phyloP scores from a whole-genome alignment of 768 basidiomycete species.

The Boletus bicolor region DNA sequence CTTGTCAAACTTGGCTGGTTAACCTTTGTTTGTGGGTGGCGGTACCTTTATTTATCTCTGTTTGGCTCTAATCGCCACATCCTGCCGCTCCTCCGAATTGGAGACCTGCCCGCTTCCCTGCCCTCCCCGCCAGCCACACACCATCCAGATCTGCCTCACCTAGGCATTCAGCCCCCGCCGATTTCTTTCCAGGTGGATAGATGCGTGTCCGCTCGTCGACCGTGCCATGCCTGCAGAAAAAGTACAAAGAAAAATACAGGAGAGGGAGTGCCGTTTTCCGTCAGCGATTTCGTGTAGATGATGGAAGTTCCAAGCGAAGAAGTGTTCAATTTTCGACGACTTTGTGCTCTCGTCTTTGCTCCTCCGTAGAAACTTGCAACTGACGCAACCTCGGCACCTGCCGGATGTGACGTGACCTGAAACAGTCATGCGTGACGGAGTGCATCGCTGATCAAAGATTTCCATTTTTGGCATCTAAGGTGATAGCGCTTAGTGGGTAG shows the following conservation, averaged over 20 bases:
- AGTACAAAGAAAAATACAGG: slow-evolving; percentile 1
- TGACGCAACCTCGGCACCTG: slow-evolving; percentile 22
- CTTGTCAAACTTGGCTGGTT: slow-evolving; percentile 13
- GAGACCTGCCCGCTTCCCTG: slow-evolving; percentile 24
- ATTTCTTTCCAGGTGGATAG: background rate
- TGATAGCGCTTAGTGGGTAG: background rate
- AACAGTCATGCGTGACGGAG: slow-evolving; percentile 9
- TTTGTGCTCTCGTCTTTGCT: slow-evolving; percentile 19
- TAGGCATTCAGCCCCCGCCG: background rate
- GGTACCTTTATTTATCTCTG: slow-evolving; percentile 24
- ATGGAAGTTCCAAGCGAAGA: slow-evolving; percentile 35
- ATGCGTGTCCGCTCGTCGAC: background rate
- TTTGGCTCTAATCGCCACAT: slow-evolving; percentile 23
- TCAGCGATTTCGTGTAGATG: slow-evolving; percentile 19
- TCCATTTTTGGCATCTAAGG: slow-evolving; percentile 22
- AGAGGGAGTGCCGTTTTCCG: background rate
- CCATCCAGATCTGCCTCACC: slow-evolving; percentile 1
- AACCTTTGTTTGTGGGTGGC: slow-evolving; percentile 35
- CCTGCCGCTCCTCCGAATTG: slow-evolving; percentile 23
- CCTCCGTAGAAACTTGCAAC: slow-evolving; percentile 23
- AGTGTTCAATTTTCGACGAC: slow-evolving; percentile 26
- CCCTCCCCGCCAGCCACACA: slow-evolving; percentile 16
- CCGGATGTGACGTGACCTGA: slow-evolving; percentile 26
- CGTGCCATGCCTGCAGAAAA: slow-evolving; percentile 1
- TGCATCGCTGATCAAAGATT: slow-evolving; percentile 15